Base-by-base conservation (phyloP, 257 asterid species). In the Primulina eburnea region DNA sequence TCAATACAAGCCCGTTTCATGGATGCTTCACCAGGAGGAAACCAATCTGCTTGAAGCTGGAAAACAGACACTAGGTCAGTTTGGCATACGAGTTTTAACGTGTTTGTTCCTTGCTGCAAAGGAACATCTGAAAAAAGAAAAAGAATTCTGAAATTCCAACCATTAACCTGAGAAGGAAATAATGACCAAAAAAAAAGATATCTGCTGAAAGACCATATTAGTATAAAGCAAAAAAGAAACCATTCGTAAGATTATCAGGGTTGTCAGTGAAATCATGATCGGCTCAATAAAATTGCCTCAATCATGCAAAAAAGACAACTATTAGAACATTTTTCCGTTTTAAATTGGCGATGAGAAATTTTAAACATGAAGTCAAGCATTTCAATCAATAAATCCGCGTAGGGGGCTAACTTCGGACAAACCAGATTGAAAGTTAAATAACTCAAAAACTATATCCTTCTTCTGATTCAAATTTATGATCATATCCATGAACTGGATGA, bases 41-140 rank as follows among this genome's bases (percentile, higher is more conserved):
- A 93, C 99, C 99, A 93, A 81, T 83, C 83, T 8, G 73, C 72
- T 69, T 77, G 84, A 63, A 87, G 95, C 95, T 86, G 94, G 52
- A 83, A 81, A 70, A 43, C 18, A 37, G 29, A 56, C 38, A 68
- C 47, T 24, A 18, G 29, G 70, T 55, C 71, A 68, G 30, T 71
- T 64, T 32, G 53, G 37, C 62, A 60, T 28, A 28, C 18, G 43
- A 71, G 28, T 72, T 59, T 12, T 53, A 20, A 75, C 24, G 56
- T 5, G 14, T 40, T 73, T 32, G 5, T 11, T 40, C 16, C 11
- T 40, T 40, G 37, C 28, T 32, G 55, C 40, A 55, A 24, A 35
- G 67, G 65, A 53, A 61, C 43, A 52, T 32, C 34, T 32, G 34
- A 30, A 30, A 30, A 30, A 30, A 28, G 29, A 28, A 28, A 28